These are phyloP conservation scores for Cicer yamashitae DNA, from an alignment of 306 rosid genomes.

Conservation along the genomic window DNA sequence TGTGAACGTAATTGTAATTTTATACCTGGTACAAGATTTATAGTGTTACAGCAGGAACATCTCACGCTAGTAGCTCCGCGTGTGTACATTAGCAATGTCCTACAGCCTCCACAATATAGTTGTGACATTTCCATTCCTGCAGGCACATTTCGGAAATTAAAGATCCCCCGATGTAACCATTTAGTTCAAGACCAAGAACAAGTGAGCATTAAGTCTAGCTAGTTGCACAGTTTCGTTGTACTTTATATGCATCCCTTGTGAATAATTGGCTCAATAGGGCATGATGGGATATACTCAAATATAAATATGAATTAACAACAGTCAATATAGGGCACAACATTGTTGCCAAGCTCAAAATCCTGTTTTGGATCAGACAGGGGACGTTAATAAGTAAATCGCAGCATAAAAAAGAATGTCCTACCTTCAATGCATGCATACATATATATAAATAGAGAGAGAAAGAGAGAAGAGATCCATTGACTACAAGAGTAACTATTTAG, in stretches of 20 bases:
- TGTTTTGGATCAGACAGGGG: background rate
- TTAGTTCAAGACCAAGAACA: background rate
- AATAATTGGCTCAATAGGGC: too few species aligned
- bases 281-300: background rate
- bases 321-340: background rate
- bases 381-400: background rate
- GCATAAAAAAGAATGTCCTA: background rate
- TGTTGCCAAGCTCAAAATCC: background rate
- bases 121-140: constrained; percentile 95
- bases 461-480: too few species aligned
- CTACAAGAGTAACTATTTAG: too few species aligned
- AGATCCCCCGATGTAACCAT: background rate
- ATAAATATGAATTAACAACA: background rate
- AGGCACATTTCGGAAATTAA: constrained; percentile 19
- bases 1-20: background rate
- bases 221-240: background rate
- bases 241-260: background rate
- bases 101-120: constrained; percentile 96
- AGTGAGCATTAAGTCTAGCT: background rate
- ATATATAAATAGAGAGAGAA: too few species aligned
- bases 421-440: background rate
- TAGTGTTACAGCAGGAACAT: constrained; percentile 93
- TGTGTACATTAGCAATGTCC: constrained; percentile 88
- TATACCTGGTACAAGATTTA: constrained; percentile 86
- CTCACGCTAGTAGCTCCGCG: constrained; percentile 94